phyloP scores from a whole-genome alignment of 306 rosid species.

The Rubus parviflorus region DNA sequence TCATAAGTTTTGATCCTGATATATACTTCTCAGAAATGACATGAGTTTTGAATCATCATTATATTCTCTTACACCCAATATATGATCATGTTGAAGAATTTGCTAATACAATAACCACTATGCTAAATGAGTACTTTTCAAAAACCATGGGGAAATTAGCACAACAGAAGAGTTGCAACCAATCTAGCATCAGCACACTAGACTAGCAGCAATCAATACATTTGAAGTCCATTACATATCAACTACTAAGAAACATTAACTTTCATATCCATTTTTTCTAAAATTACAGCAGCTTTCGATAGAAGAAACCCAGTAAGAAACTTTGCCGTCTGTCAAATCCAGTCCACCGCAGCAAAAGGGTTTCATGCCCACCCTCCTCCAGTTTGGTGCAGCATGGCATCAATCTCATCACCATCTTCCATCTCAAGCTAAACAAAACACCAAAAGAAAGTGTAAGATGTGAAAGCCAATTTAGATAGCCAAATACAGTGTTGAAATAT shows the following conservation, averaged over 20 bases:
- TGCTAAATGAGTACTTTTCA: background rate
- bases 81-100: background rate
- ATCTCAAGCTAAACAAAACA: constrained; percentile 45
- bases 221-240: background rate
- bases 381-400: constrained; percentile 57
- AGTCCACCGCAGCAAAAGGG: background rate
- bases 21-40: background rate
- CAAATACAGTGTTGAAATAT: background rate
- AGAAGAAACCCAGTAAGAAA: constrained; percentile 1
- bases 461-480: background rate
- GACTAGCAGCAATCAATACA: background rate
- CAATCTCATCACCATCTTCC: constrained; percentile 56
- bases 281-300: background rate
- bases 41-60: background rate
- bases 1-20: background rate
- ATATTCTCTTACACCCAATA: background rate
- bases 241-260: background rate
- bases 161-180: background rate
- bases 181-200: background rate
- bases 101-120: too few species aligned
- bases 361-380: constrained; percentile 41
- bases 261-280: constrained; percentile 1
- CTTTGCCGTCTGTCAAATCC: background rate
- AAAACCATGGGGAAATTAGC: background rate
- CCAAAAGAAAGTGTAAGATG: background rate